A percentile compares a stretch with the other conserved stretches of the same genome.
Evolutionary conservation across 495 filamentous ascomycete species (phyloP).

Genomic region (Aspergillus bertholletiae): DNA sequence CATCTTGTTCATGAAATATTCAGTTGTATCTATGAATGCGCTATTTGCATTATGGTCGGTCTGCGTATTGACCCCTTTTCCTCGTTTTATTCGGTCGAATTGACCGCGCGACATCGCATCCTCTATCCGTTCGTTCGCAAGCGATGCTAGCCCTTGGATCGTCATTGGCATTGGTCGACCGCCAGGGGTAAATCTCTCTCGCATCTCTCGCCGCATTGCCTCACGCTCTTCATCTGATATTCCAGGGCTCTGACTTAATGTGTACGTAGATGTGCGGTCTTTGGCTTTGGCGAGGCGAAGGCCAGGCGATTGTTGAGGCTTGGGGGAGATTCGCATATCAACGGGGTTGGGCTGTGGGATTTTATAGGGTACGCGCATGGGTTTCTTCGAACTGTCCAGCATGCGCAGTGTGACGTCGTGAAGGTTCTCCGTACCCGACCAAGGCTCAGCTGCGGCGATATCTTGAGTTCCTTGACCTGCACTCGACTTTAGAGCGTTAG

Average conservation of each 20-base stretch:
- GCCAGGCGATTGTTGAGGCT: slow-evolving; percentile 44
- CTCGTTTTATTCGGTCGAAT: slow-evolving; percentile 83
- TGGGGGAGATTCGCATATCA: slow-evolving; percentile 56
- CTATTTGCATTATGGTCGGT: slow-evolving; percentile 77
- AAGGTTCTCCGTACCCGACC: slow-evolving; percentile 72
- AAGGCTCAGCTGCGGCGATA: slow-evolving; percentile 66
- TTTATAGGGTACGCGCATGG: slow-evolving; percentile 51
- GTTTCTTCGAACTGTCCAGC: slow-evolving; percentile 75
- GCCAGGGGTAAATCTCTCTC: slow-evolving; percentile 72
- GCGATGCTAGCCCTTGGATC: slow-evolving; percentile 70
- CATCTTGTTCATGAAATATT: slow-evolving; percentile 98
- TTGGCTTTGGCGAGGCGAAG: slow-evolving; percentile 69
- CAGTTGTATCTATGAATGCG: slow-evolving; percentile 93
- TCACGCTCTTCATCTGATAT: slow-evolving; percentile 69
- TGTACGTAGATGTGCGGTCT: slow-evolving; percentile 73
- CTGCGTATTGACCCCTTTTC: slow-evolving; percentile 65
- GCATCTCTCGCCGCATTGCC: slow-evolving; percentile 64
- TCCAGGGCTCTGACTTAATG: slow-evolving; percentile 53
- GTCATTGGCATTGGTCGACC: slow-evolving; percentile 75
- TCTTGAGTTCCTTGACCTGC: slow-evolving; percentile 72
- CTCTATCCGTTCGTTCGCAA: slow-evolving; percentile 93
- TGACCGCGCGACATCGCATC: slow-evolving; percentile 89
- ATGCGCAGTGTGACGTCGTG: slow-evolving; percentile 82
- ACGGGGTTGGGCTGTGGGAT: slow-evolving; percentile 51
- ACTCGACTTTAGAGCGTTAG: slow-evolving; percentile 34